Conservation (phyloP, 768 basidiomycete species). For the Cytidiella melzeri region DNA sequence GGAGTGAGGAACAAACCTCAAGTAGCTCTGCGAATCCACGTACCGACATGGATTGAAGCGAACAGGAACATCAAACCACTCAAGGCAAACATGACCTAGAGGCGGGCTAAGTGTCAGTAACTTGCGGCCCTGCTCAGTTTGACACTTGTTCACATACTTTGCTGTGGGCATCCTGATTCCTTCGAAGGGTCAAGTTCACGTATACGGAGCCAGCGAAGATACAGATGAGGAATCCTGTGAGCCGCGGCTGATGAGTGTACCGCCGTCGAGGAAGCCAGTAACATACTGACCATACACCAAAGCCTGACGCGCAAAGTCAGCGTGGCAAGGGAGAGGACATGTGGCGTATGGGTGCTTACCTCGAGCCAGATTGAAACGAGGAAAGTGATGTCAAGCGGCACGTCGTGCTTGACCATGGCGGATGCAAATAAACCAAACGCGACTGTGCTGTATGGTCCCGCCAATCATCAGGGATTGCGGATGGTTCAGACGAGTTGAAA, state of each 20-base stretch:
- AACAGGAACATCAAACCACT: constrained; percentile 8
- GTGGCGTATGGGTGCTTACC: constrained; percentile 7
- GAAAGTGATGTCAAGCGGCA: constrained; percentile 14
- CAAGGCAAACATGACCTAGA: constrained; percentile 11
- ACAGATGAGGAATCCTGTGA: constrained; percentile 13
- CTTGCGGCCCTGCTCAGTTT: too few relatives aligned
- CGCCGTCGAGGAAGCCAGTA: too few relatives aligned
- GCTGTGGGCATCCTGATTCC: constrained; percentile 11
- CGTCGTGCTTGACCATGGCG: constrained; percentile 12
- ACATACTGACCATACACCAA: constrained; percentile 12
- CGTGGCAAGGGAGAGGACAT: too few relatives aligned
- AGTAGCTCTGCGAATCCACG: neutral
- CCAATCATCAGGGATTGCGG: neutral
- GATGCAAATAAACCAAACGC: too few relatives aligned
- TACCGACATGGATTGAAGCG: constrained; percentile 12
- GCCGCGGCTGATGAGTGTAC: neutral
- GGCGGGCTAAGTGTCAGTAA: too few relatives aligned
- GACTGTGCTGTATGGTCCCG: neutral
- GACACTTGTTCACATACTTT: too few relatives aligned
- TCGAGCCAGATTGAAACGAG: constrained; percentile 17
- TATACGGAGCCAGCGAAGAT: constrained; percentile 12
- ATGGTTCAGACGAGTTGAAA: too few relatives aligned
- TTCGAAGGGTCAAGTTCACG: constrained; percentile 14
- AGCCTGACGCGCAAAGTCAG: constrained; percentile 2
- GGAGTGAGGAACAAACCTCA: neutral